Base-by-base conservation (phyloP, 1,284 basidiomycete genomes). In the Rhizoctonia solani region DNA sequence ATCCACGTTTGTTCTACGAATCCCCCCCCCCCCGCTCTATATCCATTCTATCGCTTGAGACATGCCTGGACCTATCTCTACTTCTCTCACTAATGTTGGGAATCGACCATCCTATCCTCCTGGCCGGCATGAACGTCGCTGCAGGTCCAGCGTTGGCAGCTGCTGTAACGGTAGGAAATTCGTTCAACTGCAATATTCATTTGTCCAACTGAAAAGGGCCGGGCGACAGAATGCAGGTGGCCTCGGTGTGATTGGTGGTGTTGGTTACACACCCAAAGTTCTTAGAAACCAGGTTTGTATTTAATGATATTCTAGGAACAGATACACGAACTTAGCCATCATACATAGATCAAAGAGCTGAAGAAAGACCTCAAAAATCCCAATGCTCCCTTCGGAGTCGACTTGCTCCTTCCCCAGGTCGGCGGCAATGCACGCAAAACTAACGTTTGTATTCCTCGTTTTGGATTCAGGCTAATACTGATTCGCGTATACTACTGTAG, bases 61-160 rank as follows among this genome's bases (percentile, higher is more conserved):
- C n/a, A 58, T 44, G 23, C 66, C 66, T 54, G 69, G 66, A 19
- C 50, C 67, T 16, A 56, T 76, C 69, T 72, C 74, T 44, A 94
- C 92, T 0, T 88, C 90, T 29, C 81, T 95, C 70, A 95, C 92
- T 37, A 82, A 92, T 93, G 67, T 93, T 96, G 77, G 86, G 86
- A 67, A 87, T 95, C 77, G 84, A 89, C 77, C 93, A 96, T 75
- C 93, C 93, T 50, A 84, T 96, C 72, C 77, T 95, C 68, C 87
- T 96, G 27, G 93, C 93, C 66, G 92, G 91, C 79, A 71, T 71
- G 74, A 93, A 93, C 74, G 88, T 92, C n/a, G 91, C 91, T 41
- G 90, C 92, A 49, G 92, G 92, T n/a, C 90, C 92, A 41, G 85
- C 79, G 74, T 77, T 90, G 5, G 89, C 91, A n/a, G 93, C 93